phyloP scores from a whole-genome alignment of 495 filamentous ascomycete genomes.

The Aspergillus avenaceus region DNA sequence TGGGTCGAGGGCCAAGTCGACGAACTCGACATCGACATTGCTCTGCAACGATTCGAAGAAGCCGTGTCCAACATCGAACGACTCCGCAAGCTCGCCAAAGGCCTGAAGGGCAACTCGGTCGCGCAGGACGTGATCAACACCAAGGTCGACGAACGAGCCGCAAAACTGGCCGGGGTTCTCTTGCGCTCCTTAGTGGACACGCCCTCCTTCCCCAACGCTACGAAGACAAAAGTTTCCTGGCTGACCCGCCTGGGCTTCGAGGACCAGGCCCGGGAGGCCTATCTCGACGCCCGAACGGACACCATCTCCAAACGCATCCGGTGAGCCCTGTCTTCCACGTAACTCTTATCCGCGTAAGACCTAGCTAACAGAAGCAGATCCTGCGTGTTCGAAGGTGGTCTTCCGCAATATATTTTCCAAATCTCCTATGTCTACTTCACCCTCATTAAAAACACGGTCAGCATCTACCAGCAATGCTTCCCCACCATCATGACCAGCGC shows the following conservation, averaged over 20 bases:
- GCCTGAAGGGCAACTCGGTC: constrained; percentile 75
- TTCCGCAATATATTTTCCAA: constrained; percentile 88
- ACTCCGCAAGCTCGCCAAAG: constrained; percentile 69
- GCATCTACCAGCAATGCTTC: constrained; percentile 86
- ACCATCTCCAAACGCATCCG: constrained; percentile 77
- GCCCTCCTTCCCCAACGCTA: constrained; percentile 66
- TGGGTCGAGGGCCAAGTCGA: constrained; percentile 96
- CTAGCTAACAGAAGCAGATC: constrained; percentile 53
- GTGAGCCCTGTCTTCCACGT: constrained; percentile 41
- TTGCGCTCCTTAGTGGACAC: constrained; percentile 69
- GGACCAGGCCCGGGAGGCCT: constrained; percentile 81
- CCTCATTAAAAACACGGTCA: constrained; percentile 85
- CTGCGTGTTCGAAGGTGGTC: constrained; percentile 89
- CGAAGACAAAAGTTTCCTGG: constrained; percentile 73
- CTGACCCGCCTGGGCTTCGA: constrained; percentile 83
- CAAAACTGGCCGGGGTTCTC: constrained; percentile 69
- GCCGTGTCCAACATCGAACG: constrained; percentile 80
- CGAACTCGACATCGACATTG: constrained; percentile 92
- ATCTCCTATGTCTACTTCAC: constrained; percentile 97
- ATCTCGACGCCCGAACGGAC: constrained; percentile 70
- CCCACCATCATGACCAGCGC: constrained; percentile 81
- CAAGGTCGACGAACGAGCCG: constrained; percentile 84
- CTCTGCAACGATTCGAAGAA: constrained; percentile 82
- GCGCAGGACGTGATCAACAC: constrained; percentile 84
- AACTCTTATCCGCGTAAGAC: background rate